These are phyloP conservation scores for Ophiostoma australiae DNA, from an alignment of 2,329 filamentous ascomycete species.

Conservation along the genomic window DNA sequence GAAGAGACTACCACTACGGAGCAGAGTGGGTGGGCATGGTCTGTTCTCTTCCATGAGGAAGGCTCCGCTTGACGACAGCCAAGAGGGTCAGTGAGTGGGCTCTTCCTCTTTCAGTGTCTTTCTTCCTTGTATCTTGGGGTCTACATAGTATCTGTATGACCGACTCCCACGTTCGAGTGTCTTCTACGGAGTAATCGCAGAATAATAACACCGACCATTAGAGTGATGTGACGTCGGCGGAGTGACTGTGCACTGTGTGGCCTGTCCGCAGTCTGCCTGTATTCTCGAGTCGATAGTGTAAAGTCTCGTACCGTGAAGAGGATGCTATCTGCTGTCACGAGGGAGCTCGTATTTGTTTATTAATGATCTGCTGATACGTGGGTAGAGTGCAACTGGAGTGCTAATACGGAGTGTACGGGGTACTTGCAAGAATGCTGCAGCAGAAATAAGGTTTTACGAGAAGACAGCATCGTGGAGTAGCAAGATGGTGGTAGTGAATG, in stretches of 20 bases:
- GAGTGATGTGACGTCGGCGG: constrained; percentile 6
- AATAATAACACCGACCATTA: neutral
- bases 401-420: neutral
- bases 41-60: neutral
- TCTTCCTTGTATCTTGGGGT: neutral
- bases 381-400: neutral
- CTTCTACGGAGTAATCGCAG: neutral
- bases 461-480: constrained; percentile 7
- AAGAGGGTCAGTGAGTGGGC: neutral
- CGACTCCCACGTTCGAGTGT: constrained; percentile 1
- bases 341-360: constrained; percentile 1
- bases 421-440: neutral
- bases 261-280: neutral
- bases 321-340: neutral
- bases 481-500: constrained; percentile 1
- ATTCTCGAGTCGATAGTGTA: too few species aligned
- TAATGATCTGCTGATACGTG: neutral
- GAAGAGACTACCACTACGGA: neutral
- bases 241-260: neutral
- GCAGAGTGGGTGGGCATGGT: neutral
- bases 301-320: neutral
- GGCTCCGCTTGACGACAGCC: constrained; percentile 1
- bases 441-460: constrained; percentile 4
- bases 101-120: neutral
- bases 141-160: neutral